Conservation (phyloP, 257 asterid genomes). For the Przewalskia tangutica region DNA sequence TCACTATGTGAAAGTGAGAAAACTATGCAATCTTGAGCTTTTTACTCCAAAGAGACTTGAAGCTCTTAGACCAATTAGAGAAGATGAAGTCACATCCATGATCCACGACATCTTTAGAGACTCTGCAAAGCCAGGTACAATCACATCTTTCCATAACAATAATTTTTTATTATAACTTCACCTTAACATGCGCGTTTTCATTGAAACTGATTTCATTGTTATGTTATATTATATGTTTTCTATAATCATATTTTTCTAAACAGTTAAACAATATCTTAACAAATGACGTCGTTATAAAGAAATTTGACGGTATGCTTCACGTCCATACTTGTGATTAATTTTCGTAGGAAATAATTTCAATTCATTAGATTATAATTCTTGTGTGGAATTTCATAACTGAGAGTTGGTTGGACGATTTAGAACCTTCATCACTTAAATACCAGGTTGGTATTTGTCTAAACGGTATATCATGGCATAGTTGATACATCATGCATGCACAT, state of each 20-base stretch:
- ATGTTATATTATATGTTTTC: neutral
- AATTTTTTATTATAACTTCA: neutral
- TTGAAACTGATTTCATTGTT: neutral
- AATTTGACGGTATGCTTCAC: no score
- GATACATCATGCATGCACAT: neutral
- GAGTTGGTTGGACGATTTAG: neutral
- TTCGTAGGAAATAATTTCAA: neutral
- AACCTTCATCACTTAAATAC: neutral
- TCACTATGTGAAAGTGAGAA: constrained; percentile 2
- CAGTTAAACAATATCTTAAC: neutral
- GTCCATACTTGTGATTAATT: neutral
- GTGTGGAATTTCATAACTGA: neutral
- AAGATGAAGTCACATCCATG: neutral
- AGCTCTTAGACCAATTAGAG: constrained; percentile 4
- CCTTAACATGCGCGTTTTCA: neutral
- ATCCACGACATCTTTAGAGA: neutral
- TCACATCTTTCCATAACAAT: neutral
- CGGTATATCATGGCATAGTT: neutral
- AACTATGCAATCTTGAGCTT: neutral
- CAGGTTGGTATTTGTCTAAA: neutral
- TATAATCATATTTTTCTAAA: neutral
- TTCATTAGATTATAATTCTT: neutral
- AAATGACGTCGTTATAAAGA: neutral
- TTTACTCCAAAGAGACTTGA: neutral
- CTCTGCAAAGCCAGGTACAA: neutral